Conservation (phyloP, 805 yeast genomes). For the Komagataella populi region DNA sequence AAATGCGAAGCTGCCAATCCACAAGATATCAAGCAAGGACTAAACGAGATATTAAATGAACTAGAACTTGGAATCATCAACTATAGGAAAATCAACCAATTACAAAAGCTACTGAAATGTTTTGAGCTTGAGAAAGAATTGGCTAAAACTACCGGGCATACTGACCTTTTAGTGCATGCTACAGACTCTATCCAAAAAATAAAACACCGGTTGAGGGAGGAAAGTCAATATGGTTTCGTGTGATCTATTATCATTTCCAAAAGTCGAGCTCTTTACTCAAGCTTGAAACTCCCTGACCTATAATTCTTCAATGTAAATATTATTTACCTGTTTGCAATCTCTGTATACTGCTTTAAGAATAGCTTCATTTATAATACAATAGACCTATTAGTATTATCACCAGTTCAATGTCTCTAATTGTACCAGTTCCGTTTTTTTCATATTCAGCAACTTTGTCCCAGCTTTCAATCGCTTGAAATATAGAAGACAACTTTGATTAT, state of each 20-base stretch:
- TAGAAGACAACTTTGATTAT: conserved; percentile 51
- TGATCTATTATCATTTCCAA: not conserved
- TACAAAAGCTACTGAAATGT: conserved; percentile 23
- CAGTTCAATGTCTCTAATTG: conserved; percentile 5
- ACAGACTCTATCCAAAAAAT: conserved; percentile 15
- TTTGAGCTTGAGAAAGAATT: conserved; percentile 24
- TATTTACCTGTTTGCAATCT: no score
- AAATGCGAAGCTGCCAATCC: conserved; percentile 3
- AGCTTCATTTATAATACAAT: not conserved
- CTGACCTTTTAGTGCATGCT: conserved; percentile 20
- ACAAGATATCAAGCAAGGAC: conserved; percentile 1
- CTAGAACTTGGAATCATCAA: conserved; percentile 31
- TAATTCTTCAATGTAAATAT: not conserved
- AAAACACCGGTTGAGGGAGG: conserved; percentile 15
- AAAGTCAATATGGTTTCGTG: conserved; percentile 6
- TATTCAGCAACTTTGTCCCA: conserved; percentile 11
- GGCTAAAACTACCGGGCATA: conserved; percentile 17
- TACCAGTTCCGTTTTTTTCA: conserved; percentile 3
- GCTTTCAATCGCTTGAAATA: conserved; percentile 41
- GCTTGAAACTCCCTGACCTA: not conserved
- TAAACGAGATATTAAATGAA: conserved; percentile 21
- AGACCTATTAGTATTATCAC: not conserved
- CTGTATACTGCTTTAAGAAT: not conserved
- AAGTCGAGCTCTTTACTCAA: not conserved
- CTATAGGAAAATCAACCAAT: conserved; percentile 23